A percentile compares a stretch with the other conserved stretches of the same genome.
phyloP scores from a whole-genome alignment of 2,329 filamentous ascomycete species.

The Metarhizium sp. region DNA sequence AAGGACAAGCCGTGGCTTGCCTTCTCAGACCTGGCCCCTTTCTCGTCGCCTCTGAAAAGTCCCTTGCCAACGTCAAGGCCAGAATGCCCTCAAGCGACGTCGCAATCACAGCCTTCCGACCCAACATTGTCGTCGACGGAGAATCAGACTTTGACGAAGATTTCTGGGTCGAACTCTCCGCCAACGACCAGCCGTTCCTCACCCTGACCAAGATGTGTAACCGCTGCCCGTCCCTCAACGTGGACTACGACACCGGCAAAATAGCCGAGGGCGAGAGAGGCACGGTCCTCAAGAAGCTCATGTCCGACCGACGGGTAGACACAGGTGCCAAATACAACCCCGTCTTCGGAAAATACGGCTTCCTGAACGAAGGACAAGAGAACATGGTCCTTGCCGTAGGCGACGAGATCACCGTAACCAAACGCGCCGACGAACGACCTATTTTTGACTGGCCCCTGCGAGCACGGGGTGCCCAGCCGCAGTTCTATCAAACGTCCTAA shows the following conservation, averaged over 20 bases:
- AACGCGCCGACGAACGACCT: conserved; percentile 40
- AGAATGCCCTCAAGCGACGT: conserved; percentile 42
- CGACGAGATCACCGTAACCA: conserved; percentile 44
- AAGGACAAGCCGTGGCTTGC: conserved; percentile 43
- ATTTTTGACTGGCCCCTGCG: conserved; percentile 40
- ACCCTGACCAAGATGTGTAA: conserved; percentile 60
- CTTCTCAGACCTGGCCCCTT: conserved; percentile 69
- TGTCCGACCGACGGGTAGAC: conserved; percentile 62
- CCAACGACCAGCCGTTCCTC: conserved; percentile 32
- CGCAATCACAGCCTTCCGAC: conserved; percentile 61
- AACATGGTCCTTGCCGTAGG: conserved; percentile 38
- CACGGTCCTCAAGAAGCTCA: conserved; percentile 59
- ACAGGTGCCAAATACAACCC: conserved; percentile 57
- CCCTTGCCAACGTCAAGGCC: conserved; percentile 54
- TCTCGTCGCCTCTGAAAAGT: conserved; percentile 61
- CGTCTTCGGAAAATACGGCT: conserved; percentile 66
- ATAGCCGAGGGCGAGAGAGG: conserved; percentile 46
- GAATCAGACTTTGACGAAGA: conserved; percentile 58
- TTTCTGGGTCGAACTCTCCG: conserved; percentile 55
- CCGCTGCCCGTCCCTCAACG: conserved; percentile 60
- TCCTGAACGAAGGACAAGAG: conserved; percentile 29
- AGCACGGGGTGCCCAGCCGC: conserved; percentile 9
- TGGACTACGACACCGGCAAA: conserved; percentile 59
- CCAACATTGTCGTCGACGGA: conserved; percentile 61
- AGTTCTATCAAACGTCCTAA: conserved; percentile 15